Base-by-base conservation (phyloP, 208 protist species). In the Trypanosoma mega region DNA sequence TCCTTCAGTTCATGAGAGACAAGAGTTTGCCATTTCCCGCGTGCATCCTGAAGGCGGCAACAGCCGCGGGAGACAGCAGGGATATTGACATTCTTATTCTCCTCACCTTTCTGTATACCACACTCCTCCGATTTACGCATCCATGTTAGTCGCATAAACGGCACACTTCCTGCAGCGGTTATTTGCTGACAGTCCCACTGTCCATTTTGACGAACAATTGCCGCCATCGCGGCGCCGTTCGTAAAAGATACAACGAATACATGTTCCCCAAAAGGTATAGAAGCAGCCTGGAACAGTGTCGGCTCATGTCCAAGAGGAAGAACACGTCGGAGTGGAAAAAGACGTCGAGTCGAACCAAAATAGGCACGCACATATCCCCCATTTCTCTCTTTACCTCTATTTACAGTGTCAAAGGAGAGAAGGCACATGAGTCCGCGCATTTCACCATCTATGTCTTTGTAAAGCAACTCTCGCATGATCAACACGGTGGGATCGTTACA, bases 111-210 rank as follows among this genome's bases (percentile, higher is more conserved):
- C n/a, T n/a, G n/a, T n/a, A n/a, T n/a, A n/a, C n/a, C n/a, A n/a
- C n/a, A n/a, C n/a, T n/a, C n/a, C n/a, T n/a, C n/a, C n/a, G n/a
- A n/a, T n/a, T n/a, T n/a, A n/a, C n/a, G n/a, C n/a, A n/a, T n/a
- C n/a, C n/a, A n/a, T n/a, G n/a, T n/a, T n/a, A n/a, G n/a, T n/a
- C n/a, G n/a, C n/a, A n/a, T n/a, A n/a, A n/a, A n/a, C n/a, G n/a
- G n/a, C n/a, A n/a, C n/a, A n/a, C n/a, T n/a, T n/a, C n/a, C n/a
- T 7, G 2, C 11, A 11, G 0, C 36, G 29, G 0, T 29, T 3
- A 68, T 23, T 26, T 55, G n/a, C 2, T 68, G 63, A 55, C 0
- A 48, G 18, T 48, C 26, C 63, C 63, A 70, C 23, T 20, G 24
- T 23, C 31, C 27, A 24, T 36, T 27, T 1, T n/a, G 9, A 20